Evolutionary conservation across 192 early-diverging fungal species (phyloP), one percentile per base, ranked within the genome.

Genomic region (Mycoemilia scoparia): DNA sequence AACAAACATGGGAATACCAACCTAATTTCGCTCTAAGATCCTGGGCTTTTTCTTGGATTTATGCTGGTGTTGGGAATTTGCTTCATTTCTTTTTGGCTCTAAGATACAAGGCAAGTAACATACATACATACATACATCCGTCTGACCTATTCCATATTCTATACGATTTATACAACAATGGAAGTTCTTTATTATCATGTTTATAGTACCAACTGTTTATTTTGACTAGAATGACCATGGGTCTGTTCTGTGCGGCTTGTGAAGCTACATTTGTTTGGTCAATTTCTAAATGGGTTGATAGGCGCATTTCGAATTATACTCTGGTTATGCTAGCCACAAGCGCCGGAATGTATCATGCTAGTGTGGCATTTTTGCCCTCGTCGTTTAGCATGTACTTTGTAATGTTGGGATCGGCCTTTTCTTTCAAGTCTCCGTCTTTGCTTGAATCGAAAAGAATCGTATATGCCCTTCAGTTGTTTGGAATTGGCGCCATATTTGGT

Each of bases 1-100:
- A 85, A 31, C 82, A 93, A 54, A 95, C 93, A 7, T 97, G 93
- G 93, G 93, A 97, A 49, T 95, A 95, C 48, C 76, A 82, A 2
- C 82, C 87, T 9, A 46, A 77, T n/a, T 88, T 66, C 41, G 72
- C 80, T 6, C 79, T 98, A 27, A 69, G 90, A 21, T 88, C 84
- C 8, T 98, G 82, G 71, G 69, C 64, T 4, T 95, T 82, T 51
- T 62, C 84, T 15, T 47, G 45, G 2, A 11, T 77, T 3, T 71
- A 88, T 52, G 56, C 72, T 6, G 12, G 46, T 8, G 17, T 73
- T 16, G 63, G 54, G 2, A 44, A 49, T 34, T 16, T 67, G 19
- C 18, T 69, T 22, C 63, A 60, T 11, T 32, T 69, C 8, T 45
- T 64, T 28, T 45, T 54, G 37, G 43, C 45, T 37, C 41, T 43